phyloP scores from a whole-genome alignment of 371 early-diverging fungal species.

The Mucor irregularis region DNA sequence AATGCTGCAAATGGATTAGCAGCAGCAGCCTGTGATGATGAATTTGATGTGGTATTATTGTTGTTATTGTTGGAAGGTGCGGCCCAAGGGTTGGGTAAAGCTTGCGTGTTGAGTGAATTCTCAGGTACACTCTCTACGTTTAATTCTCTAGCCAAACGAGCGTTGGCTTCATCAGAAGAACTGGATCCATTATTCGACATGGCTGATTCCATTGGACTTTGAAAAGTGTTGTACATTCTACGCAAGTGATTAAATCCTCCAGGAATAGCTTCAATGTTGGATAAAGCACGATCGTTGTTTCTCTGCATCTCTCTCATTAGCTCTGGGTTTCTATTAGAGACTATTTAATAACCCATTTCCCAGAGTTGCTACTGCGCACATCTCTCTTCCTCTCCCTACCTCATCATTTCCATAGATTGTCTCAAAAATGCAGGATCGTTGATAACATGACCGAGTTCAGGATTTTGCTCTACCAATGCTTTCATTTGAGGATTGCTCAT shows the following conservation, averaged over 20 bases:
- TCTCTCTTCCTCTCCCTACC: slow-evolving; percentile 21
- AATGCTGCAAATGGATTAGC: slow-evolving; percentile 16
- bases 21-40: slow-evolving; percentile 7
- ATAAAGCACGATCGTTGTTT: slow-evolving; percentile 84
- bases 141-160: slow-evolving; percentile 64
- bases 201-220: slow-evolving; percentile 71
- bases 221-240: slow-evolving; percentile 75
- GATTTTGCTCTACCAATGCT: slow-evolving; percentile 71
- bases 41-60: background rate
- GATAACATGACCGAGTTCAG: slow-evolving; percentile 78
- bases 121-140: slow-evolving; percentile 65
- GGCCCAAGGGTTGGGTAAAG: slow-evolving; percentile 90
- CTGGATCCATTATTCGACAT: slow-evolving; percentile 29
- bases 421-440: slow-evolving; percentile 76
- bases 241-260: slow-evolving; percentile 86
- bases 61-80: slow-evolving; percentile 13
- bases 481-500: slow-evolving; percentile 74
- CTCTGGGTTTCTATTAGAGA: slow-evolving; percentile 66
- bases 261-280: slow-evolving; percentile 83
- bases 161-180: slow-evolving; percentile 66
- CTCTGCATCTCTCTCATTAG: slow-evolving; percentile 81
- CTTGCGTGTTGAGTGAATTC: slow-evolving; percentile 69
- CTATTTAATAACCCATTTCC: too few relatives aligned
- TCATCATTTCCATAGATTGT: slow-evolving; percentile 64
- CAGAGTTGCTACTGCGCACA: background rate